These are phyloP conservation scores for Zoysia pacifica DNA, from an alignment of 176 grass and related monocot species.

Conservation along the genomic window DNA sequence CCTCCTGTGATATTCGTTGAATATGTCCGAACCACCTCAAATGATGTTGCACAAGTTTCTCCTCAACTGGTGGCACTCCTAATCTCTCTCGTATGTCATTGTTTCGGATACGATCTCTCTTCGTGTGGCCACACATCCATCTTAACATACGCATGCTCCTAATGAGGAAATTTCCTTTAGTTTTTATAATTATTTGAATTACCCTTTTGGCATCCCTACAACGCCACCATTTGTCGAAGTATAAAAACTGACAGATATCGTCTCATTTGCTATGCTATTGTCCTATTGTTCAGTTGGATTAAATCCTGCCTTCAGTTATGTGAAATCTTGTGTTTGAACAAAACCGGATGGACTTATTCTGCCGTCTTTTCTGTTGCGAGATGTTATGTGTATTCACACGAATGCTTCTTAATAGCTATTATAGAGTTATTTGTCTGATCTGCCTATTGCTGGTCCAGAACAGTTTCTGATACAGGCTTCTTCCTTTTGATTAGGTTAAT, in stretches of 20 bases:
- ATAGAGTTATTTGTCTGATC: constrained; percentile 11
- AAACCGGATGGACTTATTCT: constrained; percentile 21
- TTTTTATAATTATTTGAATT: neutral
- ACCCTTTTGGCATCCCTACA: neutral
- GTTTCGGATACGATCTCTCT: too few species aligned
- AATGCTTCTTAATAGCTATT: constrained; percentile 33
- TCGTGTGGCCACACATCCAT: too few species aligned
- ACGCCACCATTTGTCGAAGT: constrained; percentile 6
- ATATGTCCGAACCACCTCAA: too few species aligned
- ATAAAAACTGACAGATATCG: neutral
- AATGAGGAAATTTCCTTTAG: neutral
- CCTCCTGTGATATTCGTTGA: too few species aligned
- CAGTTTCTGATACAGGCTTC: constrained; percentile 17
- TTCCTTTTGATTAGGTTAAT: constrained; percentile 56
- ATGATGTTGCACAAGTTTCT: too few species aligned
- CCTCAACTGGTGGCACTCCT: too few species aligned
- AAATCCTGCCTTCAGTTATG: neutral
- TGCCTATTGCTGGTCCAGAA: neutral
- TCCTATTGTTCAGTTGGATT: neutral
- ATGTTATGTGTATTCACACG: constrained; percentile 14
- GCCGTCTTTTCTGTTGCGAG: neutral
- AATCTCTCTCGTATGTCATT: too few species aligned
- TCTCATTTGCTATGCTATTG: constrained; percentile 13
- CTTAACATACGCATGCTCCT: too few species aligned
- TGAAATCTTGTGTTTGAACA: neutral